phyloP scores from a whole-genome alignment of 805 yeast genomes.

The Starmerella floris region DNA sequence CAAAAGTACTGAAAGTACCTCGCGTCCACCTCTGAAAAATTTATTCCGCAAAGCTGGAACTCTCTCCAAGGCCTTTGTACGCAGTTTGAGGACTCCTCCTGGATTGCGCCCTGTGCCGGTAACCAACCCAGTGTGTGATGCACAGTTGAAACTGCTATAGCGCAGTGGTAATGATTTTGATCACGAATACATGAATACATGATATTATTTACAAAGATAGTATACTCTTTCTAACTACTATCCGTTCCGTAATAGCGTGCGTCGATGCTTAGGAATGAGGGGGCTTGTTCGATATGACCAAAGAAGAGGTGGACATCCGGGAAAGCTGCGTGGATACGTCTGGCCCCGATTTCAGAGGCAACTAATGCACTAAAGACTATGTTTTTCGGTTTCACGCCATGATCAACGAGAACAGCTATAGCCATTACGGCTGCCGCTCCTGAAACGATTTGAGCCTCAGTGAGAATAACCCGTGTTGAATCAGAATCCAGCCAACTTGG shows the following conservation, averaged over 20 bases:
- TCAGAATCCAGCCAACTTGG: conserved; percentile 33
- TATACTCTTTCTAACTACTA: background rate
- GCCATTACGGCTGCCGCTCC: conserved; percentile 97
- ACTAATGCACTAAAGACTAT: conserved; percentile 58
- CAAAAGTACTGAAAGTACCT: too few species aligned
- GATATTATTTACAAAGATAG: too few species aligned
- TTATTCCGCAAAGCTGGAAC: too few species aligned
- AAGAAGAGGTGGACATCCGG: conserved; percentile 54
- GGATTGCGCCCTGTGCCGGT: too few species aligned
- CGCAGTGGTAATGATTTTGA: too few species aligned
- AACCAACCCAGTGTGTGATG: too few species aligned
- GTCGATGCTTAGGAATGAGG: conserved; percentile 59
- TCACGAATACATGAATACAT: too few species aligned
- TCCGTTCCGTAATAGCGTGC: conserved; percentile 62
- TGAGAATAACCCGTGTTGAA: conserved; percentile 40
- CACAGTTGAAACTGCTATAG: too few species aligned
- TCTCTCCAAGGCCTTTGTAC: too few species aligned
- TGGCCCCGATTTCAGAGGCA: conserved; percentile 66
- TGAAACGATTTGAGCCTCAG: conserved; percentile 78
- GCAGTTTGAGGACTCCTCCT: too few species aligned
- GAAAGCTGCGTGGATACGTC: conserved; percentile 62
- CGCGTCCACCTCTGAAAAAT: too few species aligned
- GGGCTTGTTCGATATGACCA: conserved; percentile 46
- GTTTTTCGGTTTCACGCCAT: conserved; percentile 47
- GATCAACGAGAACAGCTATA: conserved; percentile 71